Evolutionary conservation across 139 green algal genomes (phyloP).

Genomic region (Eudorina sp.): DNA sequence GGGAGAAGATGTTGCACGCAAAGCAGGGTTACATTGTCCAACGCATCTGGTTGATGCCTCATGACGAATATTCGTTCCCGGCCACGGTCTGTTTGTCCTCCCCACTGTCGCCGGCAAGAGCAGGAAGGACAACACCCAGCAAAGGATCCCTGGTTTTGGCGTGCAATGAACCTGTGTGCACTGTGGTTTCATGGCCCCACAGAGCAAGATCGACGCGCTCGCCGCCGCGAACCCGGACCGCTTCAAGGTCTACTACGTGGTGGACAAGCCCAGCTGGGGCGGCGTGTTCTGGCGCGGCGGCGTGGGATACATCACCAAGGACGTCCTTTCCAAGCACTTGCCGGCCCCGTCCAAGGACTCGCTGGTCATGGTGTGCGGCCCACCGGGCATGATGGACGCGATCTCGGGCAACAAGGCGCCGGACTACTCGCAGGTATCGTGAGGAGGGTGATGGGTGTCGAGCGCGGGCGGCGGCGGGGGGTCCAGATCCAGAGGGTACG

Average conservation of each 20-base stretch:
- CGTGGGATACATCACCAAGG: constrained; percentile 65
- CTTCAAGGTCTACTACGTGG: constrained; percentile 77
- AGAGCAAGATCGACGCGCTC: constrained; percentile 71
- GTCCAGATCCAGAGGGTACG: too few relatives aligned
- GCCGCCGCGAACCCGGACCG: constrained; percentile 63
- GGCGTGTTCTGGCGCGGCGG: constrained; percentile 69
- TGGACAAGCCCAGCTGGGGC: constrained; percentile 69
- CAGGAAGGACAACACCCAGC: too few relatives aligned
- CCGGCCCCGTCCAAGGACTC: constrained; percentile 67
- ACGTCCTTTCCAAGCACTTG: constrained; percentile 69
- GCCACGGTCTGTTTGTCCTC: too few relatives aligned
- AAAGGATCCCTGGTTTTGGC: too few relatives aligned
- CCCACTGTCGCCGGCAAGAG: too few relatives aligned
- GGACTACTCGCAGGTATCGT: constrained; percentile 55
- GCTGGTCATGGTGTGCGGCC: constrained; percentile 75
- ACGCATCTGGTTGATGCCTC: too few relatives aligned
- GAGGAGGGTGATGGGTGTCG: too few relatives aligned
- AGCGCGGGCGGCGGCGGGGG: neutral
- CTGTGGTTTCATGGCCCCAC: too few relatives aligned
- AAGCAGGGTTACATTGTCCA: too few relatives aligned
- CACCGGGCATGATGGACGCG: constrained; percentile 72
- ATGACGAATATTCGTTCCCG: too few relatives aligned
- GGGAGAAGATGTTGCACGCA: too few relatives aligned
- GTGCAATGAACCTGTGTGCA: too few relatives aligned
- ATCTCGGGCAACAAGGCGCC: constrained; percentile 68